These are phyloP conservation scores for Candida sakaeoensis DNA, from an alignment of 805 yeast species.

Conservation along the genomic window DNA sequence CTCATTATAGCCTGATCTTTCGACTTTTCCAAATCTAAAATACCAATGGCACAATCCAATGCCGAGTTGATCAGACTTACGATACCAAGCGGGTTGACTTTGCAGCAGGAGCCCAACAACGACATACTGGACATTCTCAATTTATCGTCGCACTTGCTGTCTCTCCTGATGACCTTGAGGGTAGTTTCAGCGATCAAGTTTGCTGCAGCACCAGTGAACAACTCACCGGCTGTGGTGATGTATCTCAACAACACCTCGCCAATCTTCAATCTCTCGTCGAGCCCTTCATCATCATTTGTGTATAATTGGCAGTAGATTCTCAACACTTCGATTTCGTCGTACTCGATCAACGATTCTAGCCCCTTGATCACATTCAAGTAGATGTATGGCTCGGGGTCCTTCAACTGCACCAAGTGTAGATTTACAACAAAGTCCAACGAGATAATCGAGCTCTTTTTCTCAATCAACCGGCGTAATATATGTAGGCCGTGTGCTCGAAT, in stretches of 20 bases:
- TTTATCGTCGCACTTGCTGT: slow-evolving; percentile 47
- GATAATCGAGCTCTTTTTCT: slow-evolving; percentile 47
- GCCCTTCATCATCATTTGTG: slow-evolving; percentile 21
- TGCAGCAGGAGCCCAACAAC: slow-evolving; percentile 68
- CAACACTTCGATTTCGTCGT: slow-evolving; percentile 35
- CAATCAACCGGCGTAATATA: slow-evolving; percentile 54
- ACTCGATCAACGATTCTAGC: slow-evolving; percentile 54
- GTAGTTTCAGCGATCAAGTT: slow-evolving; percentile 41
- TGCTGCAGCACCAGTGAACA: slow-evolving; percentile 45
- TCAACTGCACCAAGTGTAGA: slow-evolving; percentile 60
- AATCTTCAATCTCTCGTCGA: slow-evolving; percentile 70
- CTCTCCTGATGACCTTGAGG: slow-evolving; percentile 35
- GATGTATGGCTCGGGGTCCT: slow-evolving; percentile 81
- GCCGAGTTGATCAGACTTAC: slow-evolving; percentile 47
- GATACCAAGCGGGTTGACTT: slow-evolving; percentile 54
- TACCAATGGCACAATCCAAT: slow-evolving; percentile 74
- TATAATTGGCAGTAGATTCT: slow-evolving; percentile 38
- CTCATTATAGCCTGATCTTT: slow-evolving; percentile 56
- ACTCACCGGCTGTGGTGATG: slow-evolving; percentile 46
- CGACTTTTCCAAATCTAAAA: slow-evolving; percentile 54
- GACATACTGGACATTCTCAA: slow-evolving; percentile 87
- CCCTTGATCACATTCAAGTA: slow-evolving; percentile 84
- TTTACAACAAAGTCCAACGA: slow-evolving; percentile 52
- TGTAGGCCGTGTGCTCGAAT: slow-evolving; percentile 83
- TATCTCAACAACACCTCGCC: slow-evolving; percentile 78